A percentile compares a stretch with the other conserved stretches of the same genome.
These are phyloP conservation scores for Geotrichum fermentans DNA, from an alignment of 1,139 yeast species.

Conservation along the genomic window DNA sequence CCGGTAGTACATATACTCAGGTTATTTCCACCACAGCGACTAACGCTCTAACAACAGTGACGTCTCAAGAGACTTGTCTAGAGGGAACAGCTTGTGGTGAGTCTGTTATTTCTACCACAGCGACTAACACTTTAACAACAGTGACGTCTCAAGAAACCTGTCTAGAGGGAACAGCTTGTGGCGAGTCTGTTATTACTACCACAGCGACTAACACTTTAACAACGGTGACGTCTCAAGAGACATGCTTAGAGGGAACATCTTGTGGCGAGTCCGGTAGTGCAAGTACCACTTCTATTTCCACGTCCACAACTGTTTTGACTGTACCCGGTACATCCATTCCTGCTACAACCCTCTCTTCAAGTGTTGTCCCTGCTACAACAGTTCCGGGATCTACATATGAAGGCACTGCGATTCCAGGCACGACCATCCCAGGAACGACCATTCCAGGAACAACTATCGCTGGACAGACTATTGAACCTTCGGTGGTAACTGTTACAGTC, in stretches of 20 bases:
- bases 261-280: neutral
- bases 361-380: constrained; percentile 6
- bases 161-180: neutral
- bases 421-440: constrained; percentile 17
- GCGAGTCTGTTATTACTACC: neutral
- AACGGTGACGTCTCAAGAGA: neutral
- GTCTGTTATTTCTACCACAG: too few relatives aligned
- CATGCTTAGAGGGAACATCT: neutral
- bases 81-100: too few relatives aligned
- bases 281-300: neutral
- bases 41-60: too few relatives aligned
- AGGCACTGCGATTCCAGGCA: constrained; percentile 15
- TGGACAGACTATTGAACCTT: constrained; percentile 19
- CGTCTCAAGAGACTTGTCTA: too few relatives aligned
- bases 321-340: constrained; percentile 19
- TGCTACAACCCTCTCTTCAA: constrained; percentile 20
- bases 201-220: neutral
- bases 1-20: neutral
- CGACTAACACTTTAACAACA: too few relatives aligned
- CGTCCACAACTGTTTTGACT: constrained; percentile 4
- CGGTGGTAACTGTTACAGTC: constrained; percentile 22
- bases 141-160: constrained; percentile 10
- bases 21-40: too few relatives aligned
- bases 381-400: constrained; percentile 11
- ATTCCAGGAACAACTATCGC: constrained; percentile 22